Percentiles rank a stretch among this genome's conserved stretches.
These are phyloP conservation scores for Teratosphaeriaceae sp. DNA, from an alignment of 2,329 filamentous ascomycete genomes.

Conservation along the genomic window DNA sequence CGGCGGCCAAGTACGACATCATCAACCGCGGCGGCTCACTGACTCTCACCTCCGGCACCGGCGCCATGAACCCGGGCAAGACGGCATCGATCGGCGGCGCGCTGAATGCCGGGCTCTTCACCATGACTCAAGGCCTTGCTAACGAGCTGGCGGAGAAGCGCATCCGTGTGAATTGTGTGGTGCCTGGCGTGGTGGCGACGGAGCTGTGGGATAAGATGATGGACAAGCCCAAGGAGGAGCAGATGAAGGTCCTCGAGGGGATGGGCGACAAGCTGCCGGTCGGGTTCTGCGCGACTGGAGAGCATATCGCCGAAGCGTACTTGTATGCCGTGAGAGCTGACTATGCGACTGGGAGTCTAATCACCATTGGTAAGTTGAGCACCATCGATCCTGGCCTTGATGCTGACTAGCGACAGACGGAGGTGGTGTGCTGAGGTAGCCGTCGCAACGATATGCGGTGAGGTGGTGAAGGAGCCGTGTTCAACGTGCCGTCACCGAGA, in stretches of 20 bases:
- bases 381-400: neutral
- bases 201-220: constrained; percentile 9
- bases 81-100: constrained; percentile 6
- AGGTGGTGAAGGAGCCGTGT: too few species aligned
- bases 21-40: constrained; percentile 5
- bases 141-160: constrained; percentile 4
- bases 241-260: neutral
- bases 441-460: too few species aligned
- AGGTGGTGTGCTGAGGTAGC: neutral
- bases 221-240: constrained; percentile 2
- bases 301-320: constrained; percentile 8
- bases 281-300: constrained; percentile 5
- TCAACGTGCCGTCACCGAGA: too few species aligned
- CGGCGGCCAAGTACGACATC: constrained; percentile 7
- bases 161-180: constrained; percentile 4
- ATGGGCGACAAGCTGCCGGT: constrained; percentile 3
- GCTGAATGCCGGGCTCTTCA: constrained; percentile 6
- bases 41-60: constrained; percentile 7
- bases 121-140: constrained; percentile 8
- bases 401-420: neutral
- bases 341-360: constrained; percentile 5
- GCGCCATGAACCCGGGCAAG: constrained; percentile 7
- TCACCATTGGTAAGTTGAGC: constrained; percentile 3
- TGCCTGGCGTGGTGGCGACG: constrained; percentile 3
- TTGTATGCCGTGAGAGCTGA: constrained; percentile 6